Conservation (phyloP, 805 yeast species). For the Nakazawaea molendinolei region DNA sequence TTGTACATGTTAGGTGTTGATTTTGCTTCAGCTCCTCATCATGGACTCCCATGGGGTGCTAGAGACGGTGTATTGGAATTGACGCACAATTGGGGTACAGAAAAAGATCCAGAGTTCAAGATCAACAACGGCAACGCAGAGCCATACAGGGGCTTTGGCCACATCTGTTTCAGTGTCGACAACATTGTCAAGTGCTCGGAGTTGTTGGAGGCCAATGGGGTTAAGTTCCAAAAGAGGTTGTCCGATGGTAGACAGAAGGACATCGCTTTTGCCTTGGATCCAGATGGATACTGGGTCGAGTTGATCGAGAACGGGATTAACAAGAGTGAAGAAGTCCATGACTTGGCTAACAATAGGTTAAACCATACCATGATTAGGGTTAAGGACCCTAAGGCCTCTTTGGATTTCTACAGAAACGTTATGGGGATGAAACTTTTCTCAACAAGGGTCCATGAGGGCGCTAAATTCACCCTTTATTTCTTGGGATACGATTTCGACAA, state of each 20-base stretch:
- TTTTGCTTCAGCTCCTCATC: conserved; percentile 31
- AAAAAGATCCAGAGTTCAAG: conserved; percentile 46
- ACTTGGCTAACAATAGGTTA: conserved; percentile 40
- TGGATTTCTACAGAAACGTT: conserved; percentile 71
- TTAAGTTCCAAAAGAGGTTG: conserved; percentile 73
- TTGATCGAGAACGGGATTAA: conserved; percentile 52
- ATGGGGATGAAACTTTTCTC: conserved; percentile 76
- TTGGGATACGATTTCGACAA: conserved; percentile 59
- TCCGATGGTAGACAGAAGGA: conserved; percentile 87
- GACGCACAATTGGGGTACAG: conserved; percentile 74
- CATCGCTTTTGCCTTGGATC: conserved; percentile 93
- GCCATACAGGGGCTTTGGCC: conserved; percentile 90
- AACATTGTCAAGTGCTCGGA: conserved; percentile 61
- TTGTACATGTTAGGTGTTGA: conserved; percentile 64
- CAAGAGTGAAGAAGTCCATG: conserved; percentile 34
- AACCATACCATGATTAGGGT: conserved; percentile 94
- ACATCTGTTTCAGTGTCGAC: conserved; percentile 82
- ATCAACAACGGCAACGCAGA: conserved; percentile 79
- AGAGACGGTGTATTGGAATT: conserved; percentile 74
- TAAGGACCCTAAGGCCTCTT: conserved; percentile 70
- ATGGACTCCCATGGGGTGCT: conserved; percentile 27
- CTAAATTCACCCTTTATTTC: conserved; percentile 82
- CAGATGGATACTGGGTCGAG: conserved; percentile 97
- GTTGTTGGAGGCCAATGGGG: conserved; percentile 53
- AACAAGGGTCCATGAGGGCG: conserved; percentile 50